phyloP scores from a whole-genome alignment of 495 filamentous ascomycete genomes.

The Mytilinidion resinicola region DNA sequence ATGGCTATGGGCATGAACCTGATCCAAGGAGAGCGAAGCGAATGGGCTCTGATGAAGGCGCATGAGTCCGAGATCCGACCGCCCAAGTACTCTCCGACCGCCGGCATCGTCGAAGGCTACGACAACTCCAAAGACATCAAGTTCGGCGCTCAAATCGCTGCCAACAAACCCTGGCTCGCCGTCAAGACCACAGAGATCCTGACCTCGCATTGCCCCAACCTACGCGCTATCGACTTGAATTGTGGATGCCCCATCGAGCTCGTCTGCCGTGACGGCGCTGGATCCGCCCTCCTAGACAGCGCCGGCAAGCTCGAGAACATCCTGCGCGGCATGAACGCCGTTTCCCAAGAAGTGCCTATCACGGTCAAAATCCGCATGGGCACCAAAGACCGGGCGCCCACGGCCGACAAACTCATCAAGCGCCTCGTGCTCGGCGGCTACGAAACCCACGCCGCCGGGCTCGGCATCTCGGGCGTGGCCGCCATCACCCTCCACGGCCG shows the following conservation, averaged over 20 bases:
- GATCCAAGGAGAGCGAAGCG: slow-evolving; percentile 81
- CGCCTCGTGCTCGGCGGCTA: slow-evolving; percentile 71
- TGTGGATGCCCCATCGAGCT: slow-evolving; percentile 96
- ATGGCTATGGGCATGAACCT: slow-evolving; percentile 93
- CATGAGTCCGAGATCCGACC: slow-evolving; percentile 72
- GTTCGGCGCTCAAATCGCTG: slow-evolving; percentile 88
- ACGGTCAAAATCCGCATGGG: slow-evolving; percentile 93
- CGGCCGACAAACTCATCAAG: slow-evolving; percentile 71
- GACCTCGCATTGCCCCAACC: slow-evolving; percentile 63
- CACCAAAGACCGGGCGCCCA: slow-evolving; percentile 70
- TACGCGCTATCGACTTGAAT: slow-evolving; percentile 89
- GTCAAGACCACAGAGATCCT: slow-evolving; percentile 81
- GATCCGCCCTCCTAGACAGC: slow-evolving; percentile 87
- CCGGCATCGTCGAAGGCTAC: slow-evolving; percentile 59
- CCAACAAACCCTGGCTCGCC: slow-evolving; percentile 79
- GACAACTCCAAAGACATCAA: slow-evolving; percentile 74
- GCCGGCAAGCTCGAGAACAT: slow-evolving; percentile 83
- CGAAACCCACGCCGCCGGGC: slow-evolving; percentile 53
- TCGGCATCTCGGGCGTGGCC: slow-evolving; percentile 72
- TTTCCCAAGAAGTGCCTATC: slow-evolving; percentile 80
- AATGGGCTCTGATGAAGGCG: slow-evolving; percentile 91
- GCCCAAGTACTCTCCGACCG: slow-evolving; percentile 50
- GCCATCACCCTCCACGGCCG: slow-evolving; percentile 92
- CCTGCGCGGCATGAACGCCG: slow-evolving; percentile 86
- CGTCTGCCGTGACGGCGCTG: slow-evolving; percentile 76